Evolutionary conservation across 192 early-diverging fungal species (phyloP).

Genomic region (Coemansia sp.): DNA sequence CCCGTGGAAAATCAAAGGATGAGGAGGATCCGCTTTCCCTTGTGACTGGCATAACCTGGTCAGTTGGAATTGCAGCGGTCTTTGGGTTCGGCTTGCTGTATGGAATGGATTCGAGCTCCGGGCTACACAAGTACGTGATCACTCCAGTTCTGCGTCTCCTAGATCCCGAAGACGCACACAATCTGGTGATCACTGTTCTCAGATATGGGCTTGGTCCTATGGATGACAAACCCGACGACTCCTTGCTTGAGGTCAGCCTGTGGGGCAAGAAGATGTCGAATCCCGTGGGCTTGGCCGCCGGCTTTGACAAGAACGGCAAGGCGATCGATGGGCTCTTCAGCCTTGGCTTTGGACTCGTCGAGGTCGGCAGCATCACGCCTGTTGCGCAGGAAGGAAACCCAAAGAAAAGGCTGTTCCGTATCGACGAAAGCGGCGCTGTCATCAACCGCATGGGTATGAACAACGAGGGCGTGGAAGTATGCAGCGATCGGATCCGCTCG

Average conservation of each 20-base stretch:
- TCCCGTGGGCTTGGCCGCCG: constrained; percentile 86
- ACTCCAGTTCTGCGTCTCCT: constrained; percentile 71
- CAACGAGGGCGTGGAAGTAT: constrained; percentile 70
- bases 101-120: constrained; percentile 72
- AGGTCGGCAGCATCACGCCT: constrained; percentile 88
- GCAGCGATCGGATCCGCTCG: constrained; percentile 64
- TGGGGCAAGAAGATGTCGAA: constrained; percentile 74
- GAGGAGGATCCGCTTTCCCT: constrained; percentile 23
- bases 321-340: constrained; percentile 80
- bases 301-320: constrained; percentile 90
- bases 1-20: background rate
- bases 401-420: constrained; percentile 80
- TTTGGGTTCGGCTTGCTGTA: constrained; percentile 58
- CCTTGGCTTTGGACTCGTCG: constrained; percentile 88
- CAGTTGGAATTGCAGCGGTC: constrained; percentile 37
- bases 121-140: constrained; percentile 62
- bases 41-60: constrained; percentile 29
- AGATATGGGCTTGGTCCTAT: constrained; percentile 64
- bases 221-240: constrained; percentile 62
- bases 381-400: constrained; percentile 85
- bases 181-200: constrained; percentile 60
- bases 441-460: constrained; percentile 94
- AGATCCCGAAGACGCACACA: constrained; percentile 77
- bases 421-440: constrained; percentile 68
- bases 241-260: constrained; percentile 59